Conservation (phyloP, 2,329 filamentous ascomycete species). For the Stagonosporopsis chrysanthemi region DNA sequence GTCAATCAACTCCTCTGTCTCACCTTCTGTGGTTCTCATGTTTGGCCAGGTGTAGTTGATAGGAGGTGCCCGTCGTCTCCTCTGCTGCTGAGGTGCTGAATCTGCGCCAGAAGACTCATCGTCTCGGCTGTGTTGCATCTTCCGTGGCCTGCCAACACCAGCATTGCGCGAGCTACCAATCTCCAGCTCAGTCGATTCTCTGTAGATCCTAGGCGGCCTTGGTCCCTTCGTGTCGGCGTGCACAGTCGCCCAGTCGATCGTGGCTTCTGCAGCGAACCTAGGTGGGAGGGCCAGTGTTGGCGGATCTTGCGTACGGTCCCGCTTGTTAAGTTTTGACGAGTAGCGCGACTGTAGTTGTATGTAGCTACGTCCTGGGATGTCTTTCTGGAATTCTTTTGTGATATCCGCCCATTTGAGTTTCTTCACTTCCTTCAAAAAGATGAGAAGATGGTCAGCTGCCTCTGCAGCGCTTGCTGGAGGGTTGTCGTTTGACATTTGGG, state of each 20-base stretch:
- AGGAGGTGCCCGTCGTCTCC: conserved; percentile 33
- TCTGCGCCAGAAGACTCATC: conserved; percentile 32
- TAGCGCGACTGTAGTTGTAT: conserved; percentile 38
- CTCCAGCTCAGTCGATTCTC: not conserved
- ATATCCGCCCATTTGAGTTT: conserved; percentile 49
- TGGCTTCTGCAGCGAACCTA: conserved; percentile 37
- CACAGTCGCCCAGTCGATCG: conserved; percentile 32
- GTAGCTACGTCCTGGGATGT: conserved; percentile 44
- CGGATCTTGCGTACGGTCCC: conserved; percentile 37
- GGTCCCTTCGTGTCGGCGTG: conserved; percentile 12
- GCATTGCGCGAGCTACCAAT: not conserved
- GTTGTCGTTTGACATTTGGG: not conserved
- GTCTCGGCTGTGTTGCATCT: conserved; percentile 4
- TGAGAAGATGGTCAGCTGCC: conserved; percentile 45
- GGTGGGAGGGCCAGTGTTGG: conserved; percentile 29
- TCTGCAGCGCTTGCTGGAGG: not conserved
- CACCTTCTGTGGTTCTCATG: conserved; percentile 12
- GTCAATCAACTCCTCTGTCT: conserved; percentile 11
- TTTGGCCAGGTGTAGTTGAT: conserved; percentile 41
- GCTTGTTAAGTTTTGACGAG: conserved; percentile 36
- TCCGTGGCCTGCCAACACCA: not conserved
- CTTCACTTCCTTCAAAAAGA: conserved; percentile 53
- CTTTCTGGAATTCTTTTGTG: conserved; percentile 27
- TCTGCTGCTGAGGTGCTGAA: conserved; percentile 22
- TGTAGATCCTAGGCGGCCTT: not conserved